Conservation (phyloP, 1,284 basidiomycete genomes). For the Microbotryum saponariae region DNA sequence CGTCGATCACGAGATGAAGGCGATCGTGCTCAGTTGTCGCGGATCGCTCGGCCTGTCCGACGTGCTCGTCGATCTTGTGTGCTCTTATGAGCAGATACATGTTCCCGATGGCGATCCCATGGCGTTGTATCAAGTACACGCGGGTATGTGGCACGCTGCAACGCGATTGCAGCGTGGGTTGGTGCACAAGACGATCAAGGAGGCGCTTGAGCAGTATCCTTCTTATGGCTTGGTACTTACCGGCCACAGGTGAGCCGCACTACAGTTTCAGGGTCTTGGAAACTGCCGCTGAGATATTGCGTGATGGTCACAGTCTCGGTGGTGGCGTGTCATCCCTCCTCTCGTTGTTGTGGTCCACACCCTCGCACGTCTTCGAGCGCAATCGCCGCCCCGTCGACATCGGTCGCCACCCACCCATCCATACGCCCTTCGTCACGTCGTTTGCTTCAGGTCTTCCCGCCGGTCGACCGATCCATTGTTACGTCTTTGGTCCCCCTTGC, state of each 20-base stretch:
- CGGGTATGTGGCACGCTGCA: constrained; percentile 48
- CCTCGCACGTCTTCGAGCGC: constrained; percentile 12
- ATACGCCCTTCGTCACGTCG: constrained; percentile 47
- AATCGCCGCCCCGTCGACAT: not conserved
- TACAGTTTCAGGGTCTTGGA: not conserved
- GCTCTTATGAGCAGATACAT: constrained; percentile 44
- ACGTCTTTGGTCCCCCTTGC: constrained; percentile 43
- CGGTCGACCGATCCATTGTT: constrained; percentile 47
- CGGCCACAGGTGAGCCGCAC: constrained; percentile 35
- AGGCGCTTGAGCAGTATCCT: constrained; percentile 43
- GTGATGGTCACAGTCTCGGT: constrained; percentile 43
- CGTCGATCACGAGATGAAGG: constrained; percentile 45
- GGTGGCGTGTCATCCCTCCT: constrained; percentile 46
- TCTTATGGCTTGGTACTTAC: constrained; percentile 47
- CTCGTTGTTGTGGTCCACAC: constrained; percentile 33
- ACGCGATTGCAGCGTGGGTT: constrained; percentile 42
- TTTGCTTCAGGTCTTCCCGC: constrained; percentile 44
- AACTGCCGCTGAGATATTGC: no score
- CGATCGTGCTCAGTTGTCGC: constrained; percentile 44
- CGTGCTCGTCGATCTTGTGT: constrained; percentile 49
- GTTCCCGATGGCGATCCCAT: constrained; percentile 43
- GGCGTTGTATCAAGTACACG: constrained; percentile 45
- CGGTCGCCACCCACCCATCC: constrained; percentile 40
- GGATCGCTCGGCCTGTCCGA: constrained; percentile 48
- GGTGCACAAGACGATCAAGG: constrained; percentile 45